Evolutionary conservation across 2,329 filamentous ascomycete genomes (phyloP).

Genomic region (Fusarium paranaense): DNA sequence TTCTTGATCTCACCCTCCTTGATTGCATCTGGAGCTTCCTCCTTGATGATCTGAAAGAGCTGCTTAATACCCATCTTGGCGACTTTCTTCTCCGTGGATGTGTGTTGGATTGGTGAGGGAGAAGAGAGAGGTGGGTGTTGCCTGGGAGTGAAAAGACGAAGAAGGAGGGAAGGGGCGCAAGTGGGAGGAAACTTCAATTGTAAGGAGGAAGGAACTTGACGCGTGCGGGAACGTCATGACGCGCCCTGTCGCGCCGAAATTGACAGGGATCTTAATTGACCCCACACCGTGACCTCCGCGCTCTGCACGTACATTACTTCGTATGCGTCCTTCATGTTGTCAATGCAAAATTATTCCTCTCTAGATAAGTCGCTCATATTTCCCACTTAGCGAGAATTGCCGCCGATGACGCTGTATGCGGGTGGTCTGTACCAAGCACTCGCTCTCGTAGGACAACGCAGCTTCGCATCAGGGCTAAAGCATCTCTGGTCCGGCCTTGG

Average conservation of each 20-base stretch:
- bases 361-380: background rate
- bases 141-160: background rate
- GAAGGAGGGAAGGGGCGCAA: constrained; percentile 11
- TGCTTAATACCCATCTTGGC: constrained; percentile 74
- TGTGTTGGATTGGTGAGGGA: background rate
- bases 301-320: too few species aligned
- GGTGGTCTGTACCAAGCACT: constrained; percentile 8
- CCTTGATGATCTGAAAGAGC: constrained; percentile 84
- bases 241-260: constrained; percentile 43
- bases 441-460: background rate
- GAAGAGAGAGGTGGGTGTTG: background rate
- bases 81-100: constrained; percentile 2
- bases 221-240: constrained; percentile 45
- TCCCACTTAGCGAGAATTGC: background rate
- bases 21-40: constrained; percentile 94
- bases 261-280: constrained; percentile 48
- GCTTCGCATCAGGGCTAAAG: constrained; percentile 1
- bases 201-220: constrained; percentile 29
- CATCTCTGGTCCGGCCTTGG: background rate
- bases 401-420: background rate
- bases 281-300: constrained; percentile 34
- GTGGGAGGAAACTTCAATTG: constrained; percentile 21
- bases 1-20: constrained; percentile 99
- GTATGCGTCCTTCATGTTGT: background rate
- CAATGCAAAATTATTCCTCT: constrained; percentile 4